Conservation (phyloP, 306 rosid genomes). For the Spatholobus suberectus region DNA sequence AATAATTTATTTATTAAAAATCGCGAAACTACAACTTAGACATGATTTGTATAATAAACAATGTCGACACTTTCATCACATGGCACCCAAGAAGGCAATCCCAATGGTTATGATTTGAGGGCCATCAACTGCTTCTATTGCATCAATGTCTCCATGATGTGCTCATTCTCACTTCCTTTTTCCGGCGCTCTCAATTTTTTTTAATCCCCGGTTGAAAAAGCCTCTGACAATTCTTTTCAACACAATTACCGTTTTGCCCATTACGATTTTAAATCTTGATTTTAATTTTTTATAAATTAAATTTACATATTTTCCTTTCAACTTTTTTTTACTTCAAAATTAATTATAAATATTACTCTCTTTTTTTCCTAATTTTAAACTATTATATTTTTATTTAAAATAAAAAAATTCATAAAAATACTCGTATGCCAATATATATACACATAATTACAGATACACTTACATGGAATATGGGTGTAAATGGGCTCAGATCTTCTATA, state of each 20-base stretch:
- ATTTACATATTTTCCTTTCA: not conserved
- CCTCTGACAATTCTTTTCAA: not conserved
- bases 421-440: not conserved
- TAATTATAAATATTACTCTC: not conserved
- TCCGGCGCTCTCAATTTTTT: not conserved
- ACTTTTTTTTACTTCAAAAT: not conserved
- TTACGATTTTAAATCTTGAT: not conserved
- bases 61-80: constrained; percentile 41
- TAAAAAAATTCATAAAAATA: not conserved
- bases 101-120: not conserved
- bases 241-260: constrained; percentile 27
- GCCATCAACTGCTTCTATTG: not conserved
- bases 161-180: constrained; percentile 16
- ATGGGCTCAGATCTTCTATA: too few relatives aligned
- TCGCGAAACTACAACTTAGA: not conserved
- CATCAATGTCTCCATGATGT: constrained; percentile 34
- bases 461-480: not conserved
- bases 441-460: too few relatives aligned
- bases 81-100: not conserved
- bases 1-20: not conserved
- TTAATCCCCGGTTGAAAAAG: not conserved
- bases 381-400: not conserved
- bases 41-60: not conserved
- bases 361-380: not conserved
- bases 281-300: not conserved